Evolutionary conservation across 2,329 filamentous ascomycete species (phyloP).

Genomic region (Cyanodermella asteris): DNA sequence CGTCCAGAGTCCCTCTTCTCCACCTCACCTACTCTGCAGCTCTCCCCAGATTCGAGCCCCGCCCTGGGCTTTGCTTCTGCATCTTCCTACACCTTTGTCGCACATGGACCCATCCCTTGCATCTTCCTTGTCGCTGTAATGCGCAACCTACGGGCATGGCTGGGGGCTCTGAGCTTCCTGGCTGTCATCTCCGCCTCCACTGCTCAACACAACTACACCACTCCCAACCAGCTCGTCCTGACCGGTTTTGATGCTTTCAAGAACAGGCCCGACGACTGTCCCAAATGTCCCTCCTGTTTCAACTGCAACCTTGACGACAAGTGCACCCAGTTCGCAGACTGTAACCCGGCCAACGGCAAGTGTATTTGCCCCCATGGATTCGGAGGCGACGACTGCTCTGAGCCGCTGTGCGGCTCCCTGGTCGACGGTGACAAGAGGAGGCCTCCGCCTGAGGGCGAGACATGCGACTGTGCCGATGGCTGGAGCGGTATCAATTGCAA

Average conservation of each 20-base stretch:
- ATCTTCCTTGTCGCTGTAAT: too few relatives aligned
- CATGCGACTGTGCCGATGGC: constrained; percentile 73
- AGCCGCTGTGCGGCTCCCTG: constrained; percentile 79
- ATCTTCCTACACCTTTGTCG: too few relatives aligned
- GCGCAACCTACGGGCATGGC: too few relatives aligned
- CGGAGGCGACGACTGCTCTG: constrained; percentile 78
- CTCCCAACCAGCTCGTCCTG: too few relatives aligned
- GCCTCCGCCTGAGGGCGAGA: constrained; percentile 45
- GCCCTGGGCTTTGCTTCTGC: too few relatives aligned
- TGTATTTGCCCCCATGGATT: constrained; percentile 84
- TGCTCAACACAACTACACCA: constrained; percentile 1
- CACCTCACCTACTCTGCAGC: too few relatives aligned
- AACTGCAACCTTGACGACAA: constrained; percentile 87
- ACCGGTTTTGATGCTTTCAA: not conserved
- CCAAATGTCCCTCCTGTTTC: constrained; percentile 46
- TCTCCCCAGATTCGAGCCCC: too few relatives aligned
- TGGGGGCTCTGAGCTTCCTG: too few relatives aligned
- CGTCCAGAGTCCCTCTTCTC: too few relatives aligned
- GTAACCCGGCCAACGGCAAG: constrained; percentile 77
- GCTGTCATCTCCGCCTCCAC: constrained; percentile 24
- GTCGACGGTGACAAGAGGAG: constrained; percentile 62
- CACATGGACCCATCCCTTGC: too few relatives aligned
- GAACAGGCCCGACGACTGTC: constrained; percentile 12
- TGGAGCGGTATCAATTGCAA: constrained; percentile 98
- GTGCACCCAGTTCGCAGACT: constrained; percentile 76